Conservation (phyloP, 2,329 filamentous ascomycete genomes). For the Trichophaea hybrida region DNA sequence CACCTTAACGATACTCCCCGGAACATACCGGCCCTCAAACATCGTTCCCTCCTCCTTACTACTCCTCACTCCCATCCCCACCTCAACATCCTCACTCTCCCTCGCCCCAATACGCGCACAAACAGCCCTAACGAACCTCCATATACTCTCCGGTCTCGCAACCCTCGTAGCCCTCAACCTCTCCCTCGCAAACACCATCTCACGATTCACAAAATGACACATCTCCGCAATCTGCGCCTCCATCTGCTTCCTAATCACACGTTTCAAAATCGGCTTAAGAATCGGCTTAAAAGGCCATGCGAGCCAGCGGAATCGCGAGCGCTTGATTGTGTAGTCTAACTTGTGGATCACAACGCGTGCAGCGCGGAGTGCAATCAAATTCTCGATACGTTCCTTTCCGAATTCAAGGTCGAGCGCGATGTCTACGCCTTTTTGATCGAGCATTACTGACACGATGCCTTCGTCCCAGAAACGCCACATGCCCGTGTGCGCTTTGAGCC, state of each 20-base stretch:
- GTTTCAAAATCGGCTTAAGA: constrained; percentile 64
- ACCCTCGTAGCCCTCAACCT: constrained; percentile 73
- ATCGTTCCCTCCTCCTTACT: constrained; percentile 41
- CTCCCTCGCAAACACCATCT: constrained; percentile 75
- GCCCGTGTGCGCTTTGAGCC: constrained; percentile 43
- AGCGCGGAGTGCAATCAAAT: constrained; percentile 60
- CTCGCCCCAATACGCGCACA: constrained; percentile 53
- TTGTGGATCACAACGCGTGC: constrained; percentile 77
- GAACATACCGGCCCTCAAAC: constrained; percentile 75
- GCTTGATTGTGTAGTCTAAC: constrained; percentile 60
- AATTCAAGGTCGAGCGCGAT: constrained; percentile 75
- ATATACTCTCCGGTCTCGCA: constrained; percentile 54
- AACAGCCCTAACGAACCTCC: constrained; percentile 68
- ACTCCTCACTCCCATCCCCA: constrained; percentile 53
- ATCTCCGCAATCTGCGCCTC: constrained; percentile 54
- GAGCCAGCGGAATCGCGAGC: constrained; percentile 61
- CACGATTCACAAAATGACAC: constrained; percentile 63
- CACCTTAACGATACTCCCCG: constrained; percentile 75
- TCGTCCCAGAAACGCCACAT: constrained; percentile 62
- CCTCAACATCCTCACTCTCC: constrained; percentile 62
- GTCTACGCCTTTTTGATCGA: constrained; percentile 79
- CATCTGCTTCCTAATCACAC: constrained; percentile 64
- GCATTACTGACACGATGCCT: constrained; percentile 69
- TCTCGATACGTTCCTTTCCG: constrained; percentile 60
- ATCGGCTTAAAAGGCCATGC: constrained; percentile 76